A percentile compares a stretch with the other conserved stretches of the same genome.
These are phyloP conservation scores for Penicillium goetzii DNA, from an alignment of 495 filamentous ascomycete genomes.

Conservation along the genomic window DNA sequence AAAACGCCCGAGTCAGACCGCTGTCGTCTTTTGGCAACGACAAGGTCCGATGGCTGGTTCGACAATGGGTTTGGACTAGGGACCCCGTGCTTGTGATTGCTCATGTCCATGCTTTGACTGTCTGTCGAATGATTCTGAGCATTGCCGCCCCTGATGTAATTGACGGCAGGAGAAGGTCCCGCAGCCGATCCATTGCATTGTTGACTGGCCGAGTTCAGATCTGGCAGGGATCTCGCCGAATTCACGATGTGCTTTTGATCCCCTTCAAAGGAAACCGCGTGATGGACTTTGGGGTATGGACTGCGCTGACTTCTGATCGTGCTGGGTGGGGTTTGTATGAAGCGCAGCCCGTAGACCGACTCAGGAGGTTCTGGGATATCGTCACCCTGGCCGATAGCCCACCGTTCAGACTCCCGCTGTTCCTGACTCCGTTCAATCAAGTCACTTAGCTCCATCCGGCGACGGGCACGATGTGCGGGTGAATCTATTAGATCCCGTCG, in stretches of 20 bases:
- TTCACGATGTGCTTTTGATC: neutral
- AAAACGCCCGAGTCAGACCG: slow-evolving; percentile 16
- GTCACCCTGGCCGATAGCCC: slow-evolving; percentile 3
- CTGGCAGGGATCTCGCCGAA: slow-evolving; percentile 21
- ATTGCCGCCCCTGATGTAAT: neutral
- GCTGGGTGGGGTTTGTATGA: slow-evolving; percentile 23
- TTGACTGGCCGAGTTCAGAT: slow-evolving; percentile 12
- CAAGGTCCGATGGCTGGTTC: slow-evolving; percentile 23
- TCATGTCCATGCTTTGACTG: slow-evolving; percentile 21
- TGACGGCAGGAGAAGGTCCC: neutral
- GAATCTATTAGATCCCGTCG: slow-evolving; percentile 19
- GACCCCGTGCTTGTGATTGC: slow-evolving; percentile 12
- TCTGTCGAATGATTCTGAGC: slow-evolving; percentile 16
- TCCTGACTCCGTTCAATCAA: slow-evolving; percentile 32
- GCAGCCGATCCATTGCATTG: neutral
- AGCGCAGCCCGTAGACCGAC: slow-evolving; percentile 22
- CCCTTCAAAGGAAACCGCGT: neutral
- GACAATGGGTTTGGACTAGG: slow-evolving; percentile 32
- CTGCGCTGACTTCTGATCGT: slow-evolving; percentile 8
- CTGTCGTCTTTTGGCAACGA: slow-evolving; percentile 36
- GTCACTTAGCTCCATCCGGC: slow-evolving; percentile 24
- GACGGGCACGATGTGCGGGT: slow-evolving; percentile 10
- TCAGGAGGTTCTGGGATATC: slow-evolving; percentile 7
- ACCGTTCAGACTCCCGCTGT: slow-evolving; percentile 16
- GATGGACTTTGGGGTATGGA: neutral